phyloP scores from a whole-genome alignment of 768 basidiomycete genomes.

The Rossbeevera mucosa region DNA sequence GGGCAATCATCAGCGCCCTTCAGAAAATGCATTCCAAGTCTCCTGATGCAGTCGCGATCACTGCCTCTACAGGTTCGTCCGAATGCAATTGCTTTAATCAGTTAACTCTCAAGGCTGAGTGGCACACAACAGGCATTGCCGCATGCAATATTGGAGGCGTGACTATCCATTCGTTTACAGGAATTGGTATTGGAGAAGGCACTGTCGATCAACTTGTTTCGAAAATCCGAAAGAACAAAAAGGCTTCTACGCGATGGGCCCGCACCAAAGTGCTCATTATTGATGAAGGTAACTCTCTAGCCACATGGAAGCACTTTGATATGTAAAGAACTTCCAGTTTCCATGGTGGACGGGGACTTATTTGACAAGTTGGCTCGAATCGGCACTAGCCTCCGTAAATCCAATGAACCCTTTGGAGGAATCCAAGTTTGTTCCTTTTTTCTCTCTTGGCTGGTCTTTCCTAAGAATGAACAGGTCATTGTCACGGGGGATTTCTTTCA shows the following conservation, averaged over 20 bases:
- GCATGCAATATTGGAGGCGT: slow-evolving; percentile 97
- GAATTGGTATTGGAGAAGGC: slow-evolving; percentile 81
- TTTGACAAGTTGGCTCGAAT: slow-evolving; percentile 87
- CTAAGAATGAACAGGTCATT: slow-evolving; percentile 51
- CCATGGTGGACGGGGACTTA: slow-evolving; percentile 92
- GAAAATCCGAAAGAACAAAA: slow-evolving; percentile 79
- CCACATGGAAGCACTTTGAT: not conserved
- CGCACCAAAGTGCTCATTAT: slow-evolving; percentile 82
- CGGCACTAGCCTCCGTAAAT: slow-evolving; percentile 63
- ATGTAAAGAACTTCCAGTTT: slow-evolving; percentile 51
- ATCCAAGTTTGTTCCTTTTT: slow-evolving; percentile 60
- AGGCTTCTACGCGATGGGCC: slow-evolving; percentile 74
- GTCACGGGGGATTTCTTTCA: slow-evolving; percentile 99
- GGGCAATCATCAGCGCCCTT: slow-evolving; percentile 82
- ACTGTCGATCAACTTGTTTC: slow-evolving; percentile 52
- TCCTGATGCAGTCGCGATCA: slow-evolving; percentile 81
- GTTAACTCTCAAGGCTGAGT: not conserved
- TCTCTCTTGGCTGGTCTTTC: not conserved
- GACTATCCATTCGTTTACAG: slow-evolving; percentile 94
- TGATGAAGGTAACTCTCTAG: slow-evolving; percentile 56
- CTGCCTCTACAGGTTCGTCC: slow-evolving; percentile 80
- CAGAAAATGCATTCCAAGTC: slow-evolving; percentile 48
- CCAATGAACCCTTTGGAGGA: slow-evolving; percentile 79
- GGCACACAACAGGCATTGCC: slow-evolving; percentile 62
- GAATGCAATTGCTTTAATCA: not conserved